Evolutionary conservation across 1,284 basidiomycete genomes (phyloP), one percentile per base, ranked within the genome.

Genomic region (Pseudomicrostroma phylloplanum): DNA sequence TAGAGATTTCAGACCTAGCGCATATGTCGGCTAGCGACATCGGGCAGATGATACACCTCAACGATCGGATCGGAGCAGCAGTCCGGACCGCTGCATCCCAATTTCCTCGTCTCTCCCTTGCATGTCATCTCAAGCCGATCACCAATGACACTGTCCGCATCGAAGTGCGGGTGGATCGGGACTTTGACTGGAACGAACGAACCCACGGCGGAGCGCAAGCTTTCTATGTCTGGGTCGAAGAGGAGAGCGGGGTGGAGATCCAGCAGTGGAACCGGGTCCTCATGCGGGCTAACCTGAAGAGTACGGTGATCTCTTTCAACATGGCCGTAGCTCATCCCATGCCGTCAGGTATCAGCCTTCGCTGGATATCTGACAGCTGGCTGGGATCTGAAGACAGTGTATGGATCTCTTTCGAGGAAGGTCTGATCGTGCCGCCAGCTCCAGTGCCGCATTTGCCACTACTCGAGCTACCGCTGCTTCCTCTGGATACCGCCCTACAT

Each of bases 191-290:
- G 96, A 89, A 84, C 71, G 76, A 83, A 36, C 89, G 86, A 76
- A 73, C 88, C 3, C 92, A 96, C 68, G 90, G 89, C 0, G 82
- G 82, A 2, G 82, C 83, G 0, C 91, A 98, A 79, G 89, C 91
- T 0, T 96, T 98, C 81, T 96, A 92, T 86, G 81, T 98, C 56
- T 98, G 96, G 94, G 83, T 96, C 6, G 92, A 98, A 81, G 91
- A 94, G 73, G 84, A 88, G 40, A 84, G 89, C 53, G 89, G 87
- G 9, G 73, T 85, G 19, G 84, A 86, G 46, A 96, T 98, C 70
- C 83, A 94, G n/a, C 91, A 96, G 74, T 85, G 89, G 67, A 82
- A 87, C 0, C 55, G 67, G 11, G 67, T 68, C 41, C 62, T 73
- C 26, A 84, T 96, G 67, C 86, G 88, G 43, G 85, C 86, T 12